Percentiles rank a stretch among this genome's conserved stretches.
Conservation (phyloP, 805 yeast genomes). For the Nakazawaea ernobii region DNA sequence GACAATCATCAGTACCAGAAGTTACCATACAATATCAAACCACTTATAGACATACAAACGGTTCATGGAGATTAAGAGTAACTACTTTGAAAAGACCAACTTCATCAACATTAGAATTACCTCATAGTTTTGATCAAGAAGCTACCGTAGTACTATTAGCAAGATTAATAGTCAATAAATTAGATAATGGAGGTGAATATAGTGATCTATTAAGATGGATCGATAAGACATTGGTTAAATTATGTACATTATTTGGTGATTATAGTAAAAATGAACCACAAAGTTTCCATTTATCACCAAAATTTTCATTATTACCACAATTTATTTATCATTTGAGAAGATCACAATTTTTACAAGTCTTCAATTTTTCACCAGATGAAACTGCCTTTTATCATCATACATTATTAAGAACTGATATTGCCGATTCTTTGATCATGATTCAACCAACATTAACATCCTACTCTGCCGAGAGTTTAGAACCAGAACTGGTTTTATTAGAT, state of each 20-base stretch:
- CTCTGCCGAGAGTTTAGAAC: conserved; percentile 71
- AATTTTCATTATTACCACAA: conserved; percentile 88
- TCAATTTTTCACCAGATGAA: conserved; percentile 98
- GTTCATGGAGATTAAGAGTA: conserved; percentile 81
- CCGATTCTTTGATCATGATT: conserved; percentile 91
- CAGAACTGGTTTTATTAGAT: conserved; percentile 88
- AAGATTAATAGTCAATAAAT: conserved; percentile 81
- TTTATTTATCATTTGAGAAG: conserved; percentile 93
- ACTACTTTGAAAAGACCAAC: conserved; percentile 69
- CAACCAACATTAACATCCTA: conserved; percentile 94
- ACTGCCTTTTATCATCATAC: conserved; percentile 95
- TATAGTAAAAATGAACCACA: conserved; percentile 80
- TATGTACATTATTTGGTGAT: conserved; percentile 92
- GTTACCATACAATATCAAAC: conserved; percentile 71
- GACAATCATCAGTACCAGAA: conserved; percentile 28
- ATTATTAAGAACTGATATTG: conserved; percentile 84
- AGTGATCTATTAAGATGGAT: conserved; percentile 94
- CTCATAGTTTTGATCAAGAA: conserved; percentile 88
- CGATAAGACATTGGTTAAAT: conserved; percentile 82
- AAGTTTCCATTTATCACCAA: conserved; percentile 77
- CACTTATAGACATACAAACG: conserved; percentile 92
- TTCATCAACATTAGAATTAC: conserved; percentile 43
- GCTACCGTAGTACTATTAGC: conserved; percentile 96
- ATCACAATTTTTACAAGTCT: conserved; percentile 91
- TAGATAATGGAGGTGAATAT: conserved; percentile 67